Base-by-base conservation (phyloP, 441 rosid species). In the Euphorbia corollata region DNA sequence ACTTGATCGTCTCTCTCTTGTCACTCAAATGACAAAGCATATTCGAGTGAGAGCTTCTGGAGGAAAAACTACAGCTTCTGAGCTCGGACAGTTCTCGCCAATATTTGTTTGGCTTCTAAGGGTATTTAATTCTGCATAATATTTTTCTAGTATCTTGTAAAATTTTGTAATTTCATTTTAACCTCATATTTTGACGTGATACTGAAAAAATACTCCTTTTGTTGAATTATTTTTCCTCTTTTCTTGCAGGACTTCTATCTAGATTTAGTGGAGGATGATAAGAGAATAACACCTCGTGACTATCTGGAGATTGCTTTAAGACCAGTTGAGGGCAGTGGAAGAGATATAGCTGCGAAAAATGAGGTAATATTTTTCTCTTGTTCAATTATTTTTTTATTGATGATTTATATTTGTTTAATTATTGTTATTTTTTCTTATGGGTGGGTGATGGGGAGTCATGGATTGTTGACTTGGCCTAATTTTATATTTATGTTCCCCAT, bases 51-150 rank as follows among this genome's bases (percentile, higher is more conserved):
- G 88, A 79, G 97, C 99, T 56, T 84, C 92, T 69, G 92, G 90
- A 58, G 97, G 96, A 77, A 85, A 78, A 51, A 83, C 73, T 64
- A 66, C 87, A 53, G 89, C 87, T 59, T 87, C 98, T 67, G 99
- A 94, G 73, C 77, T 91, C 74, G 98, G 97, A 43, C 94, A 85
- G 69, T 94, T 89, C 79, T 88, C 98, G n/a, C 99, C 99, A 55
- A 88, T 94, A 63, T 94, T 94, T 82, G 92, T 94, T 77, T 94
- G 99, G 99, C 96, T 94, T 59, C 79, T 94, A 54, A 84, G 99
- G 86, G 99, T 94, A 86, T 72, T 73, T 55, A 27, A 27, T 27
- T 27, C 50, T 73, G 75, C 32, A 13, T 19, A 43, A 16, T 3
- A 16, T 5, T 34, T 20, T 59, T 32, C 34, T 27, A 24, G 16